Base-by-base conservation (phyloP, 2,329 filamentous ascomycete species). In the Beauveria sp. region DNA sequence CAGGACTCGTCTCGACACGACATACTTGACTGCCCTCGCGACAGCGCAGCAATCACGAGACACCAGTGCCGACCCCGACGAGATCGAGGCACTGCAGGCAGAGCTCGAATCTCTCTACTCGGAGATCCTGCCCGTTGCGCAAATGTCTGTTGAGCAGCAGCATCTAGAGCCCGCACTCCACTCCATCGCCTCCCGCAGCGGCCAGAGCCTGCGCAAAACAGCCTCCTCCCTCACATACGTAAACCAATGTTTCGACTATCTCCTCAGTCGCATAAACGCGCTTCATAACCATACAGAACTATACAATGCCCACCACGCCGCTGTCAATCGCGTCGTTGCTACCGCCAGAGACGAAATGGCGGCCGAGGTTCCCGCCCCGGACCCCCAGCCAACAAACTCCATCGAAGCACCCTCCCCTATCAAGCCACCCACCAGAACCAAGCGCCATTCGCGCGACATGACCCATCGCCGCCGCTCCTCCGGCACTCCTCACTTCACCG, bases 101-200 rank as follows among this genome's bases (percentile, higher is more conserved):
- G 88, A 90, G 68, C 76, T 91, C 1, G 86, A 89, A 65, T 88
- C 86, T 5, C 76, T 91, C 3, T 87, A 88, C 66, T 77, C 85
- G 0, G 88, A 91, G 69, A 86, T 91, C 46, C 75, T 88, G 0
- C 84, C 87, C 0, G 85, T 91, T 2, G 83, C 87, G 7, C 84
- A 88, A 64, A 90, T 91, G 84, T 84, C 87, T 0, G 79, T 87
- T 1, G 86, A 90, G 65, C 83, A 88, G 66, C 85, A 89, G 68
- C 81, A 87, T 66, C 77, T 88, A 5, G 81, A 84, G 63, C 87
- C 88, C 0, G 83, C 87, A 1, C 73, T 84, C 6, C 73, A 74
- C 61, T 73, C 76, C 0, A 69, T 81, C 5, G 72, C 78, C 7
- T 71, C 75, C 2, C 77, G 74, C 61, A 78, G 76, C 55, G 75